Evolutionary conservation across 2,329 filamentous ascomycete genomes (phyloP).

Genomic region (Tolypocladium tundrense): DNA sequence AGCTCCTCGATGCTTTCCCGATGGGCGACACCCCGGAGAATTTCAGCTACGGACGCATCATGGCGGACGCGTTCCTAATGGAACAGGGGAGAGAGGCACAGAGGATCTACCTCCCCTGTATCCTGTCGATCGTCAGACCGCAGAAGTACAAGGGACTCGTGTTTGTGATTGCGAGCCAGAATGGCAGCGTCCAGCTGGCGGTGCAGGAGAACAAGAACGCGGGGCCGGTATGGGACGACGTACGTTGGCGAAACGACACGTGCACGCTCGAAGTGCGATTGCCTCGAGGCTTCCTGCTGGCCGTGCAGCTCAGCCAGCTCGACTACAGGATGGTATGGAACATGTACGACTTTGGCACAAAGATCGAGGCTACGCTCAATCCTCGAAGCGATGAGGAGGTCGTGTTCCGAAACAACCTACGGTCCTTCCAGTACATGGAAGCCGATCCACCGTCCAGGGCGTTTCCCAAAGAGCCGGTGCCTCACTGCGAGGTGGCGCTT

Average conservation of each 20-base stretch:
- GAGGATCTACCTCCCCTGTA: constrained; percentile 58
- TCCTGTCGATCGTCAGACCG: constrained; percentile 65
- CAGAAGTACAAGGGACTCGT: constrained; percentile 59
- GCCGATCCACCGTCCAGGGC: constrained; percentile 54
- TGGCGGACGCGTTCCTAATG: constrained; percentile 63
- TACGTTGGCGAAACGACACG: constrained; percentile 64
- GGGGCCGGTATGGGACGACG: constrained; percentile 70
- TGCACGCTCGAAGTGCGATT: constrained; percentile 58
- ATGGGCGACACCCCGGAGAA: constrained; percentile 62
- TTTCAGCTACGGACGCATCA: constrained; percentile 73
- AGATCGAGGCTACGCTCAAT: constrained; percentile 61
- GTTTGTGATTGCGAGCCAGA: constrained; percentile 70
- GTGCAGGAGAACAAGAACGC: constrained; percentile 59
- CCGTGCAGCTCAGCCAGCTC: constrained; percentile 59
- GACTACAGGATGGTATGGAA: constrained; percentile 73
- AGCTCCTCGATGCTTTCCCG: constrained; percentile 60
- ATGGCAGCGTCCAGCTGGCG: constrained; percentile 62
- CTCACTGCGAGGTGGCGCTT: constrained; percentile 60
- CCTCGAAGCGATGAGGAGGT: constrained; percentile 59
- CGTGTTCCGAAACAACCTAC: constrained; percentile 58
- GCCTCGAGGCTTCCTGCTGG: constrained; percentile 65
- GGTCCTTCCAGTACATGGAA: constrained; percentile 74
- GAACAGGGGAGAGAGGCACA: constrained; percentile 62
- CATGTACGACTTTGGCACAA: constrained; percentile 76
- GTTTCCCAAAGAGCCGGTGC: constrained; percentile 67